Conservation (phyloP, 2,329 filamentous ascomycete genomes). For the Fusarium goolgardi region DNA sequence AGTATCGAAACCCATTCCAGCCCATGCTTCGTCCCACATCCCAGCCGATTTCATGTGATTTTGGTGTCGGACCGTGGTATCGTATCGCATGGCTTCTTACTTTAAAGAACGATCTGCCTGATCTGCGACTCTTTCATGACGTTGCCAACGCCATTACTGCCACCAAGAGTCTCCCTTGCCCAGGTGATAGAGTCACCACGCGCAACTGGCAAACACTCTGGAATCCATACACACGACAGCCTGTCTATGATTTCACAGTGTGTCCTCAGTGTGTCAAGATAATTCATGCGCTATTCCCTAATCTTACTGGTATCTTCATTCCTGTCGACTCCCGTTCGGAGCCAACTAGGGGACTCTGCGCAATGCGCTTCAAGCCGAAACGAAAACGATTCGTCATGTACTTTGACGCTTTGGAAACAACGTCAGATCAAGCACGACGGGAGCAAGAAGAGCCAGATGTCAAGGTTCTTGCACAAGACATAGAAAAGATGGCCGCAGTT, state of each 20-base stretch:
- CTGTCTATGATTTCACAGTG: constrained; percentile 77
- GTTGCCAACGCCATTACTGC: constrained; percentile 69
- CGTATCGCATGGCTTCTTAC: constrained; percentile 86
- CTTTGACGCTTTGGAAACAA: constrained; percentile 70
- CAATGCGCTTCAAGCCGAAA: constrained; percentile 69
- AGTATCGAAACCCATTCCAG: constrained; percentile 74
- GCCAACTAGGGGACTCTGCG: constrained; percentile 69
- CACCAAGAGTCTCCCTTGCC: constrained; percentile 67
- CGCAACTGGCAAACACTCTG: constrained; percentile 81
- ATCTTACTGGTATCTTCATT: constrained; percentile 74
- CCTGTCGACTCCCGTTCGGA: constrained; percentile 60
- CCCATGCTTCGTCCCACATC: constrained; percentile 67
- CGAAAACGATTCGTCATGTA: constrained; percentile 68
- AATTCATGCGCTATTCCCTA: constrained; percentile 79
- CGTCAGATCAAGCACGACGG: constrained; percentile 63
- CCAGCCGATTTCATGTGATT: constrained; percentile 76
- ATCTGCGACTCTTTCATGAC: constrained; percentile 75
- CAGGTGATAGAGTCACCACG: constrained; percentile 63
- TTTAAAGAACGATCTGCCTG: constrained; percentile 73
- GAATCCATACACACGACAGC: constrained; percentile 72
- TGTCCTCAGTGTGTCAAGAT: constrained; percentile 80
- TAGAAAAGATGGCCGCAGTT: constrained; percentile 67
- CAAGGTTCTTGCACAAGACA: constrained; percentile 70
- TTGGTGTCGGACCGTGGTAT: constrained; percentile 82
- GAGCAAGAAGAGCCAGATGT: constrained; percentile 65